Evolutionary conservation across 2,329 filamentous ascomycete genomes (phyloP).

Genomic region (Xylaria sp.): DNA sequence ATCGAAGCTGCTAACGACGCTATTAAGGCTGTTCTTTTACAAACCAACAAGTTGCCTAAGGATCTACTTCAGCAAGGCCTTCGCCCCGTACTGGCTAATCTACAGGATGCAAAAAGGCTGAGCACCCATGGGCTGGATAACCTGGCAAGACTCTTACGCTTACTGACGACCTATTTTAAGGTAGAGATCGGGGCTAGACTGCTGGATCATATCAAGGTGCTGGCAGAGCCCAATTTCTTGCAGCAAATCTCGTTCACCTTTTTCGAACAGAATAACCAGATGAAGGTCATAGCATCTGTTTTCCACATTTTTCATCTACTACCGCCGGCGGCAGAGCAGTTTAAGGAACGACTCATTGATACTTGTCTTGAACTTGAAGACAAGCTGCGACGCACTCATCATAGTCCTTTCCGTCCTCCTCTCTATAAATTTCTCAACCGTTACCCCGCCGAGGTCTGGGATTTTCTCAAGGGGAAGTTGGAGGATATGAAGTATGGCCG

Average conservation of each 20-base stretch:
- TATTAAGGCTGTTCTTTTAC: constrained; percentile 84
- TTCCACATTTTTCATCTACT: constrained; percentile 98
- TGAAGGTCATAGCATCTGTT: constrained; percentile 95
- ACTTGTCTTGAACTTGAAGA: constrained; percentile 90
- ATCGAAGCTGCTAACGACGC: constrained; percentile 95
- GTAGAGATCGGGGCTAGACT: constrained; percentile 94
- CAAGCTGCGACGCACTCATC: constrained; percentile 84
- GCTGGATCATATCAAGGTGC: constrained; percentile 92
- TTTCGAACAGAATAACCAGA: constrained; percentile 89
- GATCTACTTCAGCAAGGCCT: constrained; percentile 94
- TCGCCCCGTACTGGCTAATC: constrained; percentile 92
- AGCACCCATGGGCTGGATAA: constrained; percentile 92
- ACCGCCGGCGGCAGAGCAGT: constrained; percentile 87
- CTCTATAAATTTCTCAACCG: constrained; percentile 94
- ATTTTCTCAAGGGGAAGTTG: constrained; percentile 80
- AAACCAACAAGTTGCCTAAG: constrained; percentile 92
- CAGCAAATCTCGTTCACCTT: constrained; percentile 95
- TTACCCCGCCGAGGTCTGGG: constrained; percentile 89
- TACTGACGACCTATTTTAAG: constrained; percentile 98
- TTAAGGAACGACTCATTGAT: constrained; percentile 90
- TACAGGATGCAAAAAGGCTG: constrained; percentile 92
- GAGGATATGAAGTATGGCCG: constrained; percentile 89
- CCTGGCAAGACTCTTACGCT: constrained; percentile 84
- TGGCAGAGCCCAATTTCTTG: constrained; percentile 81
- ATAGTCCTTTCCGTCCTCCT: constrained; percentile 90